These are phyloP conservation scores for Sporothrix globosa DNA, from an alignment of 2,329 filamentous ascomycete species.

Conservation along the genomic window DNA sequence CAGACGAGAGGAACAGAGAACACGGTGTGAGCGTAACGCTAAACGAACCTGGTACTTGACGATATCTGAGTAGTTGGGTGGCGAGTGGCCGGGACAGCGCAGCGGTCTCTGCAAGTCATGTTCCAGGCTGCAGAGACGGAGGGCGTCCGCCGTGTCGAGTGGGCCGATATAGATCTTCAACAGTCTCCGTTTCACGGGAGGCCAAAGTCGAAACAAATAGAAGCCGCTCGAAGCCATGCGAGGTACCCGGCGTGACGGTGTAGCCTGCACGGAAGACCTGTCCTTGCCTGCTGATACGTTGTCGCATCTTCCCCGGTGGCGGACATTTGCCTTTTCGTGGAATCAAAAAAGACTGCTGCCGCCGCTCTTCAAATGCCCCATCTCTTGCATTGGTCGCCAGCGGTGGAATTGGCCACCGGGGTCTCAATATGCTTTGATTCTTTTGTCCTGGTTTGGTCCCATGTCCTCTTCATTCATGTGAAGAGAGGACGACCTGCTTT, in stretches of 20 bases:
- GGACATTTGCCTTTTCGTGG: neutral
- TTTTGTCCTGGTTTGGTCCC: neutral
- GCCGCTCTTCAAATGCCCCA: conserved; percentile 28
- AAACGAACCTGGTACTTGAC: conserved; percentile 33
- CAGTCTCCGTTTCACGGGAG: conserved; percentile 27
- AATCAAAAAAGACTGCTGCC: conserved; percentile 8
- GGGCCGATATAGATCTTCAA: neutral
- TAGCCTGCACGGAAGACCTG: conserved; percentile 22
- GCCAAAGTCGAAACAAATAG: neutral
- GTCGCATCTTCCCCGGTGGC: neutral
- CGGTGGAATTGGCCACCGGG: conserved; percentile 19
- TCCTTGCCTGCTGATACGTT: conserved; percentile 21
- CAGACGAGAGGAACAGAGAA: conserved; percentile 29
- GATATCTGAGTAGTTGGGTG: conserved; percentile 1
- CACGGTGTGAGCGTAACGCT: conserved; percentile 33
- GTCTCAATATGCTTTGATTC: neutral
- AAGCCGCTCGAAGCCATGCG: conserved; percentile 6
- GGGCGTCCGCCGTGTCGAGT: neutral
- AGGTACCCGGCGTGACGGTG: neutral
- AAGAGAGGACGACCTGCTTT: conserved; percentile 40
- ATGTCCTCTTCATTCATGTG: conserved; percentile 32
- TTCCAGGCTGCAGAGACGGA: conserved; percentile 1
- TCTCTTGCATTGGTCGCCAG: conserved; percentile 22
- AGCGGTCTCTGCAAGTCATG: neutral
- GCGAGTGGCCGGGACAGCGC: neutral